A percentile compares a stretch with the other conserved stretches of the same genome.
These are phyloP conservation scores for Cladophialophora chaetospira DNA, from an alignment of 2,329 filamentous ascomycete genomes.

Conservation along the genomic window DNA sequence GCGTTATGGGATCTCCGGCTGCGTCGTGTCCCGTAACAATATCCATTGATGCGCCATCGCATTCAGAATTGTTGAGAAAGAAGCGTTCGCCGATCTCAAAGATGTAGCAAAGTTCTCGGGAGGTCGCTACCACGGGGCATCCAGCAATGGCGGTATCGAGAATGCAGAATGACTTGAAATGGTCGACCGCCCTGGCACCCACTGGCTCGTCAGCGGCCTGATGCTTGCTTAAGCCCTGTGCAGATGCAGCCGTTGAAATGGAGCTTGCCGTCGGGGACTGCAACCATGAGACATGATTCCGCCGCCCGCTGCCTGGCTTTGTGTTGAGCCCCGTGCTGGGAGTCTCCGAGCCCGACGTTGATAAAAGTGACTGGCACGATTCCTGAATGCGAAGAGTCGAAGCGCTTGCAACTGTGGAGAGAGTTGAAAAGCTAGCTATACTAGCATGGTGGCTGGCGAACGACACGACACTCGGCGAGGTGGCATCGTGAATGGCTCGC, in stretches of 20 bases:
- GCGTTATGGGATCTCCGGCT: conserved; percentile 32
- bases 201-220: neutral
- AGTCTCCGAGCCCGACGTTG: neutral
- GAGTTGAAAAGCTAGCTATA: conserved; percentile 25
- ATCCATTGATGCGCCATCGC: conserved; percentile 31
- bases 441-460: conserved; percentile 24
- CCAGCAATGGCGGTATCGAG: conserved; percentile 30
- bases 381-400: conserved; percentile 27
- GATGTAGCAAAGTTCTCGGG: conserved; percentile 32
- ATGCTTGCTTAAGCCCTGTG: neutral
- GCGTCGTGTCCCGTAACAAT: conserved; percentile 33
- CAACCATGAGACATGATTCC: conserved; percentile 27
- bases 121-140: conserved; percentile 33
- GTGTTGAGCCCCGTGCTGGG: neutral
- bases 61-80: conserved; percentile 32
- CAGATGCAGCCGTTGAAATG: conserved; percentile 4
- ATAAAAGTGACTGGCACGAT: conserved; percentile 19
- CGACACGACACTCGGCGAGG: conserved; percentile 15
- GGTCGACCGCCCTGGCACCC: conserved; percentile 26
- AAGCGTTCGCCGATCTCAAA: conserved; percentile 34
- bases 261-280: conserved; percentile 23
- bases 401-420: conserved; percentile 19
- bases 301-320: neutral
- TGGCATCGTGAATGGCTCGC: conserved; percentile 13
- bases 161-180: conserved; percentile 37